Evolutionary conservation across 305 asterid species (phyloP), one percentile per base, ranked within the genome.

Genomic region (Lippia alba): DNA sequence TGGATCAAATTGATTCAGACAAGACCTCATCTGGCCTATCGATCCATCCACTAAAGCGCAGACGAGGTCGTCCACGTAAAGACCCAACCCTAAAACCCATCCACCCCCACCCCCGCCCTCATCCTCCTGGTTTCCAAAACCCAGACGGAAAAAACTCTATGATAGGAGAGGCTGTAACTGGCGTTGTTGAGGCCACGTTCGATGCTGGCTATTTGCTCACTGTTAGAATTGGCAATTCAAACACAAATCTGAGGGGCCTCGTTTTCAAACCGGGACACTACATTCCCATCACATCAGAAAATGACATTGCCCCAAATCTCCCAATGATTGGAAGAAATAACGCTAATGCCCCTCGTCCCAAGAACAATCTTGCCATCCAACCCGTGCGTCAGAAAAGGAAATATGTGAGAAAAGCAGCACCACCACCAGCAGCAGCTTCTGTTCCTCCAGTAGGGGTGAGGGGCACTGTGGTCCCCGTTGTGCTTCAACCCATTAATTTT

Each of bases 1-100:
- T 90, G 96, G 72, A 82, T 79, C 92, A 77, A 77, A 67, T 79
- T 54, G 75, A 71, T 64, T 92, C 89, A 70, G 88, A 91, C 41
- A 88, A 83, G 76, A 66, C 80, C 76, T 80, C 94, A 19, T 76
- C 76, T 65, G 67, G 65, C 59, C 80, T 76, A 17, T 81, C 84
- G 32, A 45, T 60, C 51, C 82, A 66, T 34, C 93, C 91, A 19
- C 67, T 66, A 57, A 89, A 88, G 83, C 90, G 96, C 6, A 74
- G 81, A 75, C 85, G 97, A 9, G 99, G 99, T 20, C 96, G 97
- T 54, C 97, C 99, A 5, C 88, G 92, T 16, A 94, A 94, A 81
- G 91, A 87, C 71, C 93, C 80, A 24, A 83, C 80, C 70, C 81
- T 81, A 46, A 85, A 80, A 70, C 85, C 62, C 19, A n/a, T 81